These are phyloP conservation scores for Priceomyces haplophilus DNA, from an alignment of 805 yeast species.

Conservation along the genomic window DNA sequence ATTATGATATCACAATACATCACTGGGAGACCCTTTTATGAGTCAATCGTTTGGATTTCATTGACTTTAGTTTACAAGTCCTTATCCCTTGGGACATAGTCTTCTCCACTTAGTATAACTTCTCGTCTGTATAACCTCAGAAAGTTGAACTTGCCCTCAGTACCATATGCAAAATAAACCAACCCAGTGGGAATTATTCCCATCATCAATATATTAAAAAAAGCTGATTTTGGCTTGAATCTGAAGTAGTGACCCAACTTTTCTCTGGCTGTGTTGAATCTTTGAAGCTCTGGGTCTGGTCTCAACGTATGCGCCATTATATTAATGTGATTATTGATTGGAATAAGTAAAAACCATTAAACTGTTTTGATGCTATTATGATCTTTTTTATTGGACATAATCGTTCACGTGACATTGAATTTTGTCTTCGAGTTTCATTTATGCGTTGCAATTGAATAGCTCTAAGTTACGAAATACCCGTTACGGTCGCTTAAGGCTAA, in stretches of 20 bases:
- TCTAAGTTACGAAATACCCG: no score
- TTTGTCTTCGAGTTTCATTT: no score
- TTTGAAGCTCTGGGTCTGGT: constrained; percentile 41
- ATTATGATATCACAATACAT: background rate
- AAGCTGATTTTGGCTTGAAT: constrained; percentile 37
- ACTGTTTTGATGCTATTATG: background rate
- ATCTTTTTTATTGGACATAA: constrained; percentile 8
- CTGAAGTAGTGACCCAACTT: constrained; percentile 41
- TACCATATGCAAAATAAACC: constrained; percentile 33
- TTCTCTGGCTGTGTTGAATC: constrained; percentile 42
- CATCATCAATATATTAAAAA: constrained; percentile 35
- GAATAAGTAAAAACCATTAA: background rate
- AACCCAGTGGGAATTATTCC: constrained; percentile 38
- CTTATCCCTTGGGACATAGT: constrained; percentile 43
- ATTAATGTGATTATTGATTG: background rate
- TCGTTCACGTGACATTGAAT: constrained; percentile 1
- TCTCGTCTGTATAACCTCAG: constrained; percentile 34
- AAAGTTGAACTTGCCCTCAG: constrained; percentile 37
- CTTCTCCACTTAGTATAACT: constrained; percentile 33
- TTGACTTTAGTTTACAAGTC: constrained; percentile 27
- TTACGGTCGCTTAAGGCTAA: no score
- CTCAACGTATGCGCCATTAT: constrained; percentile 42
- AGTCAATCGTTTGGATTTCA: background rate
- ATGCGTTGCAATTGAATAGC: no score
- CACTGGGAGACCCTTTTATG: background rate